Evolutionary conservation across 2,329 filamentous ascomycete species (phyloP), one percentile per base, ranked within the genome.

Genomic region (Ophiostoma pallidulum): DNA sequence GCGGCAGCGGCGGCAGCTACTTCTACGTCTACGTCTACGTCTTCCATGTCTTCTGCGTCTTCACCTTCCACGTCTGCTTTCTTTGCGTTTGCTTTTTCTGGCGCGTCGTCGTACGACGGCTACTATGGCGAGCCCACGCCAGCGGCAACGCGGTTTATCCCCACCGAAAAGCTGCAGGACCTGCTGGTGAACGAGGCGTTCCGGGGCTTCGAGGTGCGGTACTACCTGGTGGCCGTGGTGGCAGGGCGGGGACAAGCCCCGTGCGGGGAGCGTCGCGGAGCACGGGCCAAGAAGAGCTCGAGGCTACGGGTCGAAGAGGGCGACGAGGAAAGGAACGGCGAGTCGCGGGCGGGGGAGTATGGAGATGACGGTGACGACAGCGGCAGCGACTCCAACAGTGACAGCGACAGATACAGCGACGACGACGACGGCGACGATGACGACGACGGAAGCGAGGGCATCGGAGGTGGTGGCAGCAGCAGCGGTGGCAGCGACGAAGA

Each of bases 181-280:
- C 83, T 98, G 48, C 79, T 96, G 46, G 86, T 98, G 43, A 89
- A 96, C 62, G 92, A 98, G 70, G 92, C 90, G 4, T 97, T 97
- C 65, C 80, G 79, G 49, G 90, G 90, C 1, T 94, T 96, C 59
- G 87, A 90, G 66, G 89, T 97, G 31, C 72, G 83, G 35, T 94
- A 91, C 60, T 96, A 95, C 60, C 69, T 98, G 8, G 80, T 87
- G 4, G 86, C 97, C 26, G 84, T 97, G 45, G 88, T 97, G 33
- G 45, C 38, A 8, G 39, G 47, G 0, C 35, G 47, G 7, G 36
- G 41, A 18, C 29, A 39, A 8, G 38, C 43, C 20, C 36, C 43
- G 10, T n/a, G n/a, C n/a, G n/a, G n/a, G n/a, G n/a, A n/a, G n/a
- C n/a, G n/a, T n/a, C n/a, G n/a, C n/a, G 39, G 3, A 13, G 35